Conservation (phyloP, 495 filamentous ascomycete species). For the Aspergillus wentii region DNA sequence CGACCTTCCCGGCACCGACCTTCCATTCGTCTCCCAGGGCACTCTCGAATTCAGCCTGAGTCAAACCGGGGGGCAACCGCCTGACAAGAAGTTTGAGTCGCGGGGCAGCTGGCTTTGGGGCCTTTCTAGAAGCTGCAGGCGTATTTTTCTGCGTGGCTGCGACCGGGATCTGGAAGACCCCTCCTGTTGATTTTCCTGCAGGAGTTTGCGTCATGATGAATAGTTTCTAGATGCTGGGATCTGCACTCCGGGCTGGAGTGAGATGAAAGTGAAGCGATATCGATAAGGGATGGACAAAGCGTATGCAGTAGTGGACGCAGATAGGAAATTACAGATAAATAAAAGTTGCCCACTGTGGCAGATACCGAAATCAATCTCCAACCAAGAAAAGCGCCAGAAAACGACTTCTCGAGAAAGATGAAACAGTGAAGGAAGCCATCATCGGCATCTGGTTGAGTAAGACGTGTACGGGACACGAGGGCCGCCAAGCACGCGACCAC, state of each 20-base stretch:
- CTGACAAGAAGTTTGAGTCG: constrained; percentile 83
- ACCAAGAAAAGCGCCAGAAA: too few species aligned
- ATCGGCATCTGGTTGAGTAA: constrained; percentile 7
- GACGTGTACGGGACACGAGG: constrained; percentile 6
- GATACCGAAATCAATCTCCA: too few species aligned
- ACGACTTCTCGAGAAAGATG: too few species aligned
- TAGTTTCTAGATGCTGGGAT: too few species aligned
- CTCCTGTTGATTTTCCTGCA: constrained; percentile 41
- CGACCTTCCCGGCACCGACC: constrained; percentile 69
- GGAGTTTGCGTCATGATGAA: constrained; percentile 31
- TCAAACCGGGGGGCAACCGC: constrained; percentile 80
- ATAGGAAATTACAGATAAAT: neutral
- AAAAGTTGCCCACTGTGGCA: neutral
- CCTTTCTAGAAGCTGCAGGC: constrained; percentile 35
- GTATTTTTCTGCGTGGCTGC: constrained; percentile 54
- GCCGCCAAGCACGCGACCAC: constrained; percentile 9
- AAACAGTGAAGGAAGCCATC: constrained; percentile 7
- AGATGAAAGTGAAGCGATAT: too few species aligned
- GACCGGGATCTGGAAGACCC: constrained; percentile 57
- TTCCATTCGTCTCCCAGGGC: constrained; percentile 82
- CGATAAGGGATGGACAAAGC: too few species aligned
- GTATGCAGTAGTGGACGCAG: neutral
- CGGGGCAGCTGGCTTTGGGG: constrained; percentile 53
- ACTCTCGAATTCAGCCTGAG: constrained; percentile 68
- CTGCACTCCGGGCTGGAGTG: too few species aligned